A percentile compares a stretch with the other conserved stretches of the same genome.
These are phyloP conservation scores for Coniochaeta pulveracea DNA, from an alignment of 2,329 filamentous ascomycete species.

Conservation along the genomic window DNA sequence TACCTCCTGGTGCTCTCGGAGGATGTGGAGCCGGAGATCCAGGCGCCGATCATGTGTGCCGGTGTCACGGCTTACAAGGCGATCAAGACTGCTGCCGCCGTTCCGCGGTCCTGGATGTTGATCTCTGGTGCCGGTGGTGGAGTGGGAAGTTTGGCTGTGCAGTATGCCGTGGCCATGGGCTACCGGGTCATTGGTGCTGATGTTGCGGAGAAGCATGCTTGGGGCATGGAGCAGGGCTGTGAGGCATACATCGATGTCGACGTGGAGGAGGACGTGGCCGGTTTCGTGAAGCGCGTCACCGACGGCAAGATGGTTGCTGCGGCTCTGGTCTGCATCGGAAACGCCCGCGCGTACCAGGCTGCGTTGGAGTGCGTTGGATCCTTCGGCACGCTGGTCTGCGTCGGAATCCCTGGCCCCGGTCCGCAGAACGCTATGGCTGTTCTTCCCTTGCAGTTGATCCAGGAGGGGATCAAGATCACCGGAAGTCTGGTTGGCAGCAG, in stretches of 20 bases:
- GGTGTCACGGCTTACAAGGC: slow-evolving; percentile 32
- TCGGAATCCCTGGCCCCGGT: slow-evolving; percentile 21
- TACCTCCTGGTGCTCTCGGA: slow-evolving; percentile 21
- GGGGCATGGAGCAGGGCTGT: slow-evolving; percentile 18
- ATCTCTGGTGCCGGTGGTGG: slow-evolving; percentile 27
- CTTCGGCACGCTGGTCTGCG: slow-evolving; percentile 27
- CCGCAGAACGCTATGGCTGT: slow-evolving; percentile 12
- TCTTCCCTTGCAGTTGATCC: slow-evolving; percentile 23
- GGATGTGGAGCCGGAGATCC: slow-evolving; percentile 20
- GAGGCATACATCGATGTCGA: slow-evolving; percentile 25
- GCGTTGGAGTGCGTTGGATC: slow-evolving; percentile 21
- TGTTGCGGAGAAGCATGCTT: slow-evolving; percentile 17
- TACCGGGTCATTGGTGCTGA: slow-evolving; percentile 27
- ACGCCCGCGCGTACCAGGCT: slow-evolving; percentile 19
- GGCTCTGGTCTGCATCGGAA: slow-evolving; percentile 20
- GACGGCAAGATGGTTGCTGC: slow-evolving; percentile 13
- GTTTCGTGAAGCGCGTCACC: slow-evolving; percentile 14
- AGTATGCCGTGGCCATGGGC: slow-evolving; percentile 29
- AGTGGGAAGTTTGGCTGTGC: slow-evolving; percentile 24
- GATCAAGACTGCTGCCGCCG: slow-evolving; percentile 18
- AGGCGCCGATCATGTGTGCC: slow-evolving; percentile 29
- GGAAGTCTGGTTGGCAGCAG: slow-evolving; percentile 24
- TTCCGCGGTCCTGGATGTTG: slow-evolving; percentile 23
- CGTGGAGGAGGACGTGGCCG: slow-evolving; percentile 10
- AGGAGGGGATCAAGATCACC: slow-evolving; percentile 20